Evolutionary conservation across 768 basidiomycete genomes (phyloP), one percentile per base, ranked within the genome.

Genomic region (Boletus subcaerulescens): DNA sequence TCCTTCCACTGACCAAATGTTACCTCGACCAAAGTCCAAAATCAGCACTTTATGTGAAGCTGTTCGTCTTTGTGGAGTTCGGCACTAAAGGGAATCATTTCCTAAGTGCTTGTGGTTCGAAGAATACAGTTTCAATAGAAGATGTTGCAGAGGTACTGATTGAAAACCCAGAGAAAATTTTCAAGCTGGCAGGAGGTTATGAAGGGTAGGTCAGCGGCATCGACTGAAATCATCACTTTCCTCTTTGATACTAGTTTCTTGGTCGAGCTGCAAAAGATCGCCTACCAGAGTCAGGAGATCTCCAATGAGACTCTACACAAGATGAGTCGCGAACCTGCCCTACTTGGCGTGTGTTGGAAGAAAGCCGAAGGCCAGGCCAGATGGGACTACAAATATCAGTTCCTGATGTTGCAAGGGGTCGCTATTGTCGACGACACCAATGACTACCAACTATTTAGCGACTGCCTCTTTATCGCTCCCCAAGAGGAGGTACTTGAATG

Each of bases 401-500:
- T 95, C 33, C 78, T 83, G 58, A 73, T 72, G 48, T 81, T 87
- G 1, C 75, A 77, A 46, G 78, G 86, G 63, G 82, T 92, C 12
- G 80, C 87, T 29, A 79, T 96, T 48, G 87, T 89, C 13, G 93
- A 98, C 66, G 91, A 95, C 64, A 83, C 83, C 10, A 85, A 87
- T 44, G 74, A 84, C 8, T 82, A 86, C 61, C 85, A 89, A 57
- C 75, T 85, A 15, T 94, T 94, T 66, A 84, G 84, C 13, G 82
- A 84, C 39, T 76, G 76, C 4, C 72, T 94, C 14, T 89, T 85
- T 60, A 80, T 79, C 8, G 89, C 87, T 8, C 87, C 89, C 1
- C 89, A 93, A 67, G 93, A 97, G 68, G 91, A 93, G 62, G 77
- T 87, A 4, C 76, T 96, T 4, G 93, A 96, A 83, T 81, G 84